Evolutionary conservation across 805 yeast genomes (phyloP).

Genomic region (Soucietia sequanensis): DNA sequence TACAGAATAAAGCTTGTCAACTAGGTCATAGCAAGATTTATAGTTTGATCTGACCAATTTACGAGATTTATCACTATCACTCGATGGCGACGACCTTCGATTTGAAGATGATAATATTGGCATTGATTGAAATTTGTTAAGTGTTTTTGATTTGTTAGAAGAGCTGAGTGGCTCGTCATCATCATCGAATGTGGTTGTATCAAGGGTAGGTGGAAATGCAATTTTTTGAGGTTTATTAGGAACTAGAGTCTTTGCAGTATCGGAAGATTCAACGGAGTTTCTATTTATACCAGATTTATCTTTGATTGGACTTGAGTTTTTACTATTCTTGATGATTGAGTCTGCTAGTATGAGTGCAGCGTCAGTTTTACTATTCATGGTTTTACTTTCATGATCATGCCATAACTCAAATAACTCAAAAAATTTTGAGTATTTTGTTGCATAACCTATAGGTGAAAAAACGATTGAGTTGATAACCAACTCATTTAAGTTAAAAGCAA

Average conservation of each 20-base stretch:
- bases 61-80: neutral
- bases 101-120: neutral
- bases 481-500: neutral
- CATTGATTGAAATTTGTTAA: conserved; percentile 1
- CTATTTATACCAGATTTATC: neutral
- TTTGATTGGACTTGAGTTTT: neutral
- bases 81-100: neutral
- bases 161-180: neutral
- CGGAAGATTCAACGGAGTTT: neutral
- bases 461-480: neutral
- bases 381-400: neutral
- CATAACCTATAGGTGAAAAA: conserved; percentile 1
- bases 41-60: conserved; percentile 6
- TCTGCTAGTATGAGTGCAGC: conserved; percentile 1
- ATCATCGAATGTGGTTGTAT: neutral
- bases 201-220: neutral
- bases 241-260: conserved; percentile 1
- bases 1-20: conserved; percentile 39
- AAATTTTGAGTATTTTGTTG: neutral
- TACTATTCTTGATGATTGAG: neutral
- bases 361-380: neutral
- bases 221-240: neutral
- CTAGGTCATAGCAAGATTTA: conserved; percentile 22
- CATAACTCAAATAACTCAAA: neutral
- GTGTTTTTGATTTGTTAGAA: neutral